Conservation (phyloP, 169 alveolate genomes). For the Cryptosporidium tyzzeri region DNA sequence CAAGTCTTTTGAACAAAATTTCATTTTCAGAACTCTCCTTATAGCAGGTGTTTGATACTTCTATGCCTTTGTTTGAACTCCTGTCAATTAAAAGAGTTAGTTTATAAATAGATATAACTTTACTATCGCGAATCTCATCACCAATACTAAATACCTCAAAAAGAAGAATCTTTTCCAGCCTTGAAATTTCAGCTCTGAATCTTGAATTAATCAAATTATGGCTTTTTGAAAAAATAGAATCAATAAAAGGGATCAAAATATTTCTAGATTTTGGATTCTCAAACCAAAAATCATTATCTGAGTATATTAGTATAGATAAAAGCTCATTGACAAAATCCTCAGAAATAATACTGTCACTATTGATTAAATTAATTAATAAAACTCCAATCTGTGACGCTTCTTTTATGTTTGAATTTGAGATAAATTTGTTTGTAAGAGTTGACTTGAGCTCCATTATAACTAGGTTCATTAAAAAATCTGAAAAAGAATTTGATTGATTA, state of each 20-base stretch:
- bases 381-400: slow-evolving; percentile 1
- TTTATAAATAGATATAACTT: neutral
- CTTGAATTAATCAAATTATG: neutral
- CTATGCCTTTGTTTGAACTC: neutral
- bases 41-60: neutral
- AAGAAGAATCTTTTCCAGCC: slow-evolving; percentile 5
- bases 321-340: neutral
- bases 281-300: slow-evolving; percentile 16
- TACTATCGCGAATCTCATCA: neutral
- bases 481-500: neutral
- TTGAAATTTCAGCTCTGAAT: neutral
- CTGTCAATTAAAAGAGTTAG: slow-evolving; percentile 18
- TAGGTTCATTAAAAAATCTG: slow-evolving; percentile 11
- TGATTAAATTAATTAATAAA: neutral
- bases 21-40: neutral
- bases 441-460: neutral
- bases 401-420: neutral
- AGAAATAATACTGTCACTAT: neutral
- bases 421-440: neutral
- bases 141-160: neutral
- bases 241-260: slow-evolving; percentile 2
- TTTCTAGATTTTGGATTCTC: neutral
- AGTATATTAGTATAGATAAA: neutral
- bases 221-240: neutral
- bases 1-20: neutral